These are phyloP conservation scores for Rhododendron kiyosumense DNA, from an alignment of 148 eudicot genomes.

Conservation along the genomic window DNA sequence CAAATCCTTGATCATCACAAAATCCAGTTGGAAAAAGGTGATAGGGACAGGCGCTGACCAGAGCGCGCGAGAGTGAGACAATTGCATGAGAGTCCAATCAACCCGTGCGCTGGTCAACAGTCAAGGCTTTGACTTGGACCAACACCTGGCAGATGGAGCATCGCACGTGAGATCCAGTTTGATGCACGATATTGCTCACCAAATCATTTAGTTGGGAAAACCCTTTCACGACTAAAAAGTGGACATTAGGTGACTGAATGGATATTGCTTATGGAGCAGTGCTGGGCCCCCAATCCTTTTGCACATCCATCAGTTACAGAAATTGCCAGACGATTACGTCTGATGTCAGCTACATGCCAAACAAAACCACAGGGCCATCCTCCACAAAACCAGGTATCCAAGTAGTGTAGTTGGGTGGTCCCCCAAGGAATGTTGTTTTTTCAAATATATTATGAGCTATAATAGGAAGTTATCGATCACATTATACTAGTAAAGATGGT, in stretches of 20 bases:
- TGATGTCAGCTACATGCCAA: constrained; percentile 24
- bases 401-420: not conserved
- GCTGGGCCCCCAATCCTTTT: constrained; percentile 47
- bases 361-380: constrained; percentile 9
- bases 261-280: constrained; percentile 43
- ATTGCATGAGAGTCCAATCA: too few species aligned
- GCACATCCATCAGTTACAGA: constrained; percentile 41
- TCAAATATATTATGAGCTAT: not conserved
- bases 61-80: too few species aligned
- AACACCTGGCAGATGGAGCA: too few species aligned
- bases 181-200: too few species aligned
- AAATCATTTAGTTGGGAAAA: too few species aligned
- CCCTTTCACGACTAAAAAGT: too few species aligned
- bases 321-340: constrained; percentile 35
- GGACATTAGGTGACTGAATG: constrained; percentile 18
- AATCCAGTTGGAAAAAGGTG: too few species aligned
- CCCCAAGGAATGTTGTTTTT: not conserved
- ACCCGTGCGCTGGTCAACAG: too few species aligned
- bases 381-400: constrained; percentile 13
- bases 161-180: too few species aligned
- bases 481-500: not conserved
- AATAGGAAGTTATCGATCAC: not conserved
- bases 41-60: too few species aligned
- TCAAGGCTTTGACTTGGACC: too few species aligned
- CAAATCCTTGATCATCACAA: too few species aligned